phyloP scores from a whole-genome alignment of 768 basidiomycete genomes.

The Mycena kentingensis region DNA sequence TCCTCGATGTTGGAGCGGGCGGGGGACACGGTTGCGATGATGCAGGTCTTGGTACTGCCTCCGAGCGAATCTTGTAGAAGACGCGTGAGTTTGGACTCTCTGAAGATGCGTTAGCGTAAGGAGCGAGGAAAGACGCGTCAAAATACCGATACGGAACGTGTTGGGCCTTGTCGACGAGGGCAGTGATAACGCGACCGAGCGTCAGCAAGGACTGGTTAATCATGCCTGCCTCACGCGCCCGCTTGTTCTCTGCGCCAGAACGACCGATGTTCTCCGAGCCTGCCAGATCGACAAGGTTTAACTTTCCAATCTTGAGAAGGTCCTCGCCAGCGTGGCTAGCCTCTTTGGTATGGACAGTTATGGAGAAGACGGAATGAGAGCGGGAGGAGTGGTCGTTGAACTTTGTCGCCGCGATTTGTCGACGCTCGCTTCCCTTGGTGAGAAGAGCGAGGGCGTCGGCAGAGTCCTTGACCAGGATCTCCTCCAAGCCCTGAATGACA shows the following conservation, averaged over 20 bases:
- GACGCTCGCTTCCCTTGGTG: slow-evolving; percentile 83
- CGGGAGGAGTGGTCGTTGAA: slow-evolving; percentile 98
- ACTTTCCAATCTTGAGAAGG: slow-evolving; percentile 87
- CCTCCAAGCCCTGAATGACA: slow-evolving; percentile 93
- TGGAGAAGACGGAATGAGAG: slow-evolving; percentile 96
- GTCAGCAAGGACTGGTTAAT: slow-evolving; percentile 97
- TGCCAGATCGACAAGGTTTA: slow-evolving; percentile 96
- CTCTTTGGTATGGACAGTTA: slow-evolving; percentile 92
- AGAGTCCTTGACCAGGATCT: slow-evolving; percentile 79
- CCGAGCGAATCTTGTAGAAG: slow-evolving; percentile 99
- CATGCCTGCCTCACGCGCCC: slow-evolving; percentile 97
- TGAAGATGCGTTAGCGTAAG: slow-evolving; percentile 30
- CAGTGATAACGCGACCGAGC: slow-evolving; percentile 96
- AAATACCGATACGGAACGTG: slow-evolving; percentile 92
- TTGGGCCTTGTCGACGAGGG: slow-evolving; percentile 85
- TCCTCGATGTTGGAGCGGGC: slow-evolving; percentile 94
- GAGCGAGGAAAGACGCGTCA: neutral
- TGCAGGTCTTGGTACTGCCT: slow-evolving; percentile 94
- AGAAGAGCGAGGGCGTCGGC: slow-evolving; percentile 82
- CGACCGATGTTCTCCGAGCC: slow-evolving; percentile 97
- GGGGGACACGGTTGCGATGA: slow-evolving; percentile 95
- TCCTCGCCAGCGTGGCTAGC: slow-evolving; percentile 78
- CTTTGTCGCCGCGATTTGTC: slow-evolving; percentile 94
- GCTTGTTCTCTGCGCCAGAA: slow-evolving; percentile 91
- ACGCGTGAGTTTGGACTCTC: slow-evolving; percentile 97